These are phyloP conservation scores for Pythium dissotocum DNA, from an alignment of 352 stramenopile genomes.

Conservation along the genomic window DNA sequence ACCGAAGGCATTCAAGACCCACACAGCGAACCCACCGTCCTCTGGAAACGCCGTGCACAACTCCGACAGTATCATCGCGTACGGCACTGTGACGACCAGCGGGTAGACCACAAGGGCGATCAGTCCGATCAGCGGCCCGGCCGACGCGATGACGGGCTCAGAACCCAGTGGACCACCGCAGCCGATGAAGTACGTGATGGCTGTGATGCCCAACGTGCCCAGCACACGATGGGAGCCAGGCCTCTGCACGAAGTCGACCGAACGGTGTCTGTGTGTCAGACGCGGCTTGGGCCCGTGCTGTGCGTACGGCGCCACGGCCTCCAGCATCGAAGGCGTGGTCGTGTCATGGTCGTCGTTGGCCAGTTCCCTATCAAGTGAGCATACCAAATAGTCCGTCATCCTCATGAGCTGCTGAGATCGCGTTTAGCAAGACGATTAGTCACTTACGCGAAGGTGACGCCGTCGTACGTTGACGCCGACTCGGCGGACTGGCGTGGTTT, in stretches of 20 bases:
- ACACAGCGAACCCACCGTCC: constrained; percentile 75
- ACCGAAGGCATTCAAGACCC: constrained; percentile 90
- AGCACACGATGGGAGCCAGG: constrained; percentile 30
- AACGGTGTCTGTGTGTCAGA: not conserved
- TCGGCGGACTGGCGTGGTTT: not conserved
- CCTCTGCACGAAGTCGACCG: constrained; percentile 6
- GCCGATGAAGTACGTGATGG: constrained; percentile 34
- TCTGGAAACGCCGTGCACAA: constrained; percentile 90
- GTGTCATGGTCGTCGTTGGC: not conserved
- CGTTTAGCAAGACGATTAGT: no score
- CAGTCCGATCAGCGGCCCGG: constrained; percentile 59
- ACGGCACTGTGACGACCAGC: constrained; percentile 85
- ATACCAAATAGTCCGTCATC: no score
- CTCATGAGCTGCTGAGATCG: no score
- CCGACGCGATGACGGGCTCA: constrained; percentile 29
- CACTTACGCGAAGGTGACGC: constrained; percentile 18
- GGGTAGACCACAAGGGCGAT: constrained; percentile 80
- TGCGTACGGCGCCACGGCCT: constrained; percentile 6
- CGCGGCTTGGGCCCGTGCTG: not conserved
- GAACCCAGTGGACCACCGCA: constrained; percentile 31
- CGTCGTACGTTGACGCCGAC: not conserved
- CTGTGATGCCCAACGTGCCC: constrained; percentile 25
- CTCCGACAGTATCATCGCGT: constrained; percentile 90
- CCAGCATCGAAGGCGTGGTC: constrained; percentile 4
- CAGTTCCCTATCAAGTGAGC: not conserved